Conservation (phyloP, 2,329 filamentous ascomycete genomes). For the Aspergillus sp. region DNA sequence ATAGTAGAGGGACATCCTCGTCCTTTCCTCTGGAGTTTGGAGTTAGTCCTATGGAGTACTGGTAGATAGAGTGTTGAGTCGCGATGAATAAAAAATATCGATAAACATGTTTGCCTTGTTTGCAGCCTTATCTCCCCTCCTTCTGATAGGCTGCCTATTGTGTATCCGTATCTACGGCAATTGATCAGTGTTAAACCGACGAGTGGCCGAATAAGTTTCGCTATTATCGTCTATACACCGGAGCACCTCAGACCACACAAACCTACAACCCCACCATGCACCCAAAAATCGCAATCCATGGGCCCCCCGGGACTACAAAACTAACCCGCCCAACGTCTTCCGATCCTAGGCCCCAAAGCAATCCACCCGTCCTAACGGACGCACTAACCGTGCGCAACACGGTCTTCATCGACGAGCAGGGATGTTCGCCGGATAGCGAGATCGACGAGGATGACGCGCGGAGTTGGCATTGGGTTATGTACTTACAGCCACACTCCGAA, state of each 20-base stretch:
- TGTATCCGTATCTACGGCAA: no score
- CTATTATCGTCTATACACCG: no score
- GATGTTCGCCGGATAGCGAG: conserved; percentile 58
- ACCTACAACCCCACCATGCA: no score
- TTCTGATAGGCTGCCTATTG: no score
- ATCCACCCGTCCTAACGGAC: conserved; percentile 53
- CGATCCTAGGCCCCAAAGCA: conserved; percentile 15
- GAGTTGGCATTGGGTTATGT: conserved; percentile 83
- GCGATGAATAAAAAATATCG: background rate
- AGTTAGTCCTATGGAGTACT: no score
- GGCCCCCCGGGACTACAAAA: background rate
- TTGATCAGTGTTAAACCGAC: no score
- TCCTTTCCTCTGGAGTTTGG: background rate
- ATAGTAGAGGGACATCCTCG: conserved; percentile 83
- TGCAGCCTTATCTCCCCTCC: background rate
- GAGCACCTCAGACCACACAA: no score
- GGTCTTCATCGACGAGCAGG: conserved; percentile 55
- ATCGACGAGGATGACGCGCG: conserved; percentile 73
- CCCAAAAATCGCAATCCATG: background rate
- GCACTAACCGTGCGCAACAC: conserved; percentile 52
- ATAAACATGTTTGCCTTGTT: background rate
- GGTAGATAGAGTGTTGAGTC: no score
- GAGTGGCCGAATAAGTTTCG: no score
- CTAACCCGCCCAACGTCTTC: conserved; percentile 17
- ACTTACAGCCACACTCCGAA: conserved; percentile 30